A percentile compares a stretch with the other conserved stretches of the same genome.
phyloP scores from a whole-genome alignment of 257 asterid genomes.

The Galeopsis tetrahit region DNA sequence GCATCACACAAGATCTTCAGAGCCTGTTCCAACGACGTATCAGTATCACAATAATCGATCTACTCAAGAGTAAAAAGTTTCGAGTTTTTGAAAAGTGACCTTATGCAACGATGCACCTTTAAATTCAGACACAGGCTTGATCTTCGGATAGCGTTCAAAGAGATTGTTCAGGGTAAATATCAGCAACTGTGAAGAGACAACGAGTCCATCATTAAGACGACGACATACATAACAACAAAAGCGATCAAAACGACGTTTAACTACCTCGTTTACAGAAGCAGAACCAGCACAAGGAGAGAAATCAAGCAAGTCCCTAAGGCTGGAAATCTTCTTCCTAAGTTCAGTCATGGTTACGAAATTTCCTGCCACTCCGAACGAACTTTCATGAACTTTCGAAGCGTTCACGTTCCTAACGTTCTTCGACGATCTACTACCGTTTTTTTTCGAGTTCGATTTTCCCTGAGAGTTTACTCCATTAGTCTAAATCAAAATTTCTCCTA shows the following conservation, averaged over 20 bases:
- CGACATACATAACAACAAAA: background rate
- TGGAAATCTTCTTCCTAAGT: conserved; percentile 63
- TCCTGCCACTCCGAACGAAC: conserved; percentile 50
- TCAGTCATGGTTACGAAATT: conserved; percentile 56
- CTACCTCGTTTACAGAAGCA: conserved; percentile 69
- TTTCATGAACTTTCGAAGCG: conserved; percentile 35
- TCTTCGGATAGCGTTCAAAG: conserved; percentile 51
- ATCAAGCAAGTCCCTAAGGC: conserved; percentile 84
- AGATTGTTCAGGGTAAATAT: conserved; percentile 73
- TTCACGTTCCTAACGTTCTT: conserved; percentile 38
- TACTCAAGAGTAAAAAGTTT: background rate
- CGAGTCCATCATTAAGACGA: background rate
- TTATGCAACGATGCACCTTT: conserved; percentile 56
- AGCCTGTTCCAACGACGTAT: conserved; percentile 44
- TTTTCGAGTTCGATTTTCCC: conserved; percentile 47
- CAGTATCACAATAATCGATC: background rate
- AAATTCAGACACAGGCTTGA: conserved; percentile 48
- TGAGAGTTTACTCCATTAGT: conserved; percentile 34
- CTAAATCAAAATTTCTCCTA: background rate
- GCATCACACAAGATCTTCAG: conserved; percentile 61
- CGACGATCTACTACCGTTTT: conserved; percentile 26
- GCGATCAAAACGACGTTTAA: background rate
- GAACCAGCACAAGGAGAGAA: conserved; percentile 73
- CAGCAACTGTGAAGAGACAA: conserved; percentile 53
- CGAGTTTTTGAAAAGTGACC: conserved; percentile 42